Percentiles rank a stretch among this genome's conserved stretches.
Evolutionary conservation across 2,329 filamentous ascomycete genomes (phyloP).

Genomic region (Pseudocercospora macadamiae): DNA sequence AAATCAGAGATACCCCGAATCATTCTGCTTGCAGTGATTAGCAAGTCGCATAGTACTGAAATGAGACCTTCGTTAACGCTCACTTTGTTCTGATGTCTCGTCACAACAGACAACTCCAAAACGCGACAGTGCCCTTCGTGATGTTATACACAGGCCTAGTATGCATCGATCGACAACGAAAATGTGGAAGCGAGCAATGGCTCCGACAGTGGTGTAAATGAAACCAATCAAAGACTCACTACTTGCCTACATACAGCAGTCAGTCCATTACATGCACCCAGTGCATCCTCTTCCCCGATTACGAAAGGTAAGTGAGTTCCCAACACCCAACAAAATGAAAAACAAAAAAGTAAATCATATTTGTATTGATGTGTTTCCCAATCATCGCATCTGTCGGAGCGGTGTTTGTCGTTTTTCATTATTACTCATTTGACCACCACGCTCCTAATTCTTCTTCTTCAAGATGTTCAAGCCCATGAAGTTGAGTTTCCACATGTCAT

Average conservation of each 20-base stretch:
- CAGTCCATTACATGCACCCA: not conserved
- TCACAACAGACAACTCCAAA: not conserved
- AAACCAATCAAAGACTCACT: not conserved
- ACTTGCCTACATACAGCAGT: not conserved
- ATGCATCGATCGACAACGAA: not conserved
- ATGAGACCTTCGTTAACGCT: not conserved
- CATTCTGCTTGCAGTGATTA: conserved; percentile 2
- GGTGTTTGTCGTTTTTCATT: too few relatives aligned
- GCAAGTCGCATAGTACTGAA: not conserved
- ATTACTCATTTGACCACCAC: too few relatives aligned
- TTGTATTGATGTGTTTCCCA: too few relatives aligned
- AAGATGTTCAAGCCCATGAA: not conserved
- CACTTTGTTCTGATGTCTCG: not conserved
- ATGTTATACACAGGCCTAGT: not conserved
- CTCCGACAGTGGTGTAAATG: too few relatives aligned
- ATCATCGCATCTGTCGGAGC: too few relatives aligned
- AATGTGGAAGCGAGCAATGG: not conserved
- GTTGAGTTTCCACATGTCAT: not conserved
- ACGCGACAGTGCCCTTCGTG: not conserved
- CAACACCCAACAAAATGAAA: too few relatives aligned
- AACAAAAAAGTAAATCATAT: too few relatives aligned
- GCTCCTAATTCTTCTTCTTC: not conserved
- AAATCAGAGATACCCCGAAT: conserved; percentile 5
- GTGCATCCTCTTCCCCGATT: too few relatives aligned
- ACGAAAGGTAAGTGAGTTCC: too few relatives aligned